phyloP scores from a whole-genome alignment of 2,329 filamentous ascomycete genomes.

The Apiospora pterosperma region DNA sequence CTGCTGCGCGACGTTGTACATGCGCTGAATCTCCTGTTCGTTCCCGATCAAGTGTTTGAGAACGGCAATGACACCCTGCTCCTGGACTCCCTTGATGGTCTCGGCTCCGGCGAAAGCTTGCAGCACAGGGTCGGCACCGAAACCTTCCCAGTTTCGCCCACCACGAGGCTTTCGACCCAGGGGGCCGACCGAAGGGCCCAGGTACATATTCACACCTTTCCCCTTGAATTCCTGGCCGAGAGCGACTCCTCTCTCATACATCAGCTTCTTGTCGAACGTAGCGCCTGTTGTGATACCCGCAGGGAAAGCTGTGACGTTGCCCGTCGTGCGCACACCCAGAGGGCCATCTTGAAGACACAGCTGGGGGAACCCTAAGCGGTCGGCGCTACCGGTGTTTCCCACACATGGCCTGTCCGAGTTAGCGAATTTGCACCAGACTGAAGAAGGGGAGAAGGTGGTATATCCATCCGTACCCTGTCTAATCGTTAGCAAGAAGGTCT shows the following conservation, averaged over 20 bases:
- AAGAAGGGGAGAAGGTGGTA: no score
- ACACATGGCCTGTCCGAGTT: conserved; percentile 56
- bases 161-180: conserved; percentile 69
- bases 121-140: conserved; percentile 66
- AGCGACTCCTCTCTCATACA: conserved; percentile 64
- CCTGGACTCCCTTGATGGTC: conserved; percentile 55
- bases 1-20: conserved; percentile 49
- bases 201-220: conserved; percentile 68
- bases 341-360: conserved; percentile 71
- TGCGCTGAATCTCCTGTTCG: conserved; percentile 50
- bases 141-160: conserved; percentile 74
- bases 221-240: conserved; percentile 69
- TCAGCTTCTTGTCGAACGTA: conserved; percentile 70
- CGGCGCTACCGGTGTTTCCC: conserved; percentile 71
- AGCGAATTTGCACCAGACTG: not conserved
- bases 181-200: conserved; percentile 69
- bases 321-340: conserved; percentile 67
- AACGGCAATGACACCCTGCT: conserved; percentile 52
- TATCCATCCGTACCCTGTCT: conserved; percentile 16
- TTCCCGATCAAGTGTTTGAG: conserved; percentile 57
- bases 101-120: conserved; percentile 48
- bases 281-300: conserved; percentile 74
- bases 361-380: conserved; percentile 67
- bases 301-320: conserved; percentile 74
- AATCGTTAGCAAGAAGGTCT: conserved; percentile 8